phyloP scores from a whole-genome alignment of 2,329 filamentous ascomycete genomes.

The Chalara sp. region DNA sequence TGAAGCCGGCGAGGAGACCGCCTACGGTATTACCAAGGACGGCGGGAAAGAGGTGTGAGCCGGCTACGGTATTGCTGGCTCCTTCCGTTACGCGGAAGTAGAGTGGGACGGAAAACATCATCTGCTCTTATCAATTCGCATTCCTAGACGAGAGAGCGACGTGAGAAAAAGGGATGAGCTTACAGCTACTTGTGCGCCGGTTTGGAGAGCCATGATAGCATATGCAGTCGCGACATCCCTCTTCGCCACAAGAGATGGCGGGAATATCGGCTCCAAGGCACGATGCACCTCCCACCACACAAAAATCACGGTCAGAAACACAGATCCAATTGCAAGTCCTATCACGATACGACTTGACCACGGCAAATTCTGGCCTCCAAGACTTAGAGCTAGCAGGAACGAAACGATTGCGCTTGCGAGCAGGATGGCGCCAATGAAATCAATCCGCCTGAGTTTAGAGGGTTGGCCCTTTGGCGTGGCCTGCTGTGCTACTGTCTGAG shows the following conservation, averaged over 20 bases:
- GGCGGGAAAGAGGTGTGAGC: conserved; percentile 57
- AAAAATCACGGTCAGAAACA: conserved; percentile 20
- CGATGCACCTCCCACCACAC: conserved; percentile 31
- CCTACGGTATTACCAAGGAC: conserved; percentile 61
- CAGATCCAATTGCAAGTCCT: conserved; percentile 24
- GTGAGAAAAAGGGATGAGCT: conserved; percentile 14
- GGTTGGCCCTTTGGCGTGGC: conserved; percentile 5
- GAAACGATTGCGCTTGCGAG: conserved; percentile 33
- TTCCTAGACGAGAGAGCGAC: not conserved
- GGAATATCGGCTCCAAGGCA: conserved; percentile 51
- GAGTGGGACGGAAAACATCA: conserved; percentile 60
- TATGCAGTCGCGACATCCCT: conserved; percentile 48
- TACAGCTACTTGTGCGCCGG: conserved; percentile 50
- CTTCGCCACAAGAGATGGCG: conserved; percentile 44
- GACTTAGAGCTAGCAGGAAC: conserved; percentile 39
- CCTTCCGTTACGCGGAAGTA: conserved; percentile 61
- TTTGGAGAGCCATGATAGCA: conserved; percentile 44
- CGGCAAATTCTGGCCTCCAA: conserved; percentile 37
- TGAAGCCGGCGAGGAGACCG: conserved; percentile 50
- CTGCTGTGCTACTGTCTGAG: conserved; percentile 9
- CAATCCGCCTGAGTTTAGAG: conserved; percentile 37
- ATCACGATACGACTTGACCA: conserved; percentile 31
- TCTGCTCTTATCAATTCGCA: conserved; percentile 19
- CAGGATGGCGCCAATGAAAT: conserved; percentile 50
- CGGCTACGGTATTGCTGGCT: conserved; percentile 50